Evolutionary conservation across 129 eudicot genomes (phyloP), one percentile per base, ranked within the genome.

Genomic region (Oenanthe sinensis): DNA sequence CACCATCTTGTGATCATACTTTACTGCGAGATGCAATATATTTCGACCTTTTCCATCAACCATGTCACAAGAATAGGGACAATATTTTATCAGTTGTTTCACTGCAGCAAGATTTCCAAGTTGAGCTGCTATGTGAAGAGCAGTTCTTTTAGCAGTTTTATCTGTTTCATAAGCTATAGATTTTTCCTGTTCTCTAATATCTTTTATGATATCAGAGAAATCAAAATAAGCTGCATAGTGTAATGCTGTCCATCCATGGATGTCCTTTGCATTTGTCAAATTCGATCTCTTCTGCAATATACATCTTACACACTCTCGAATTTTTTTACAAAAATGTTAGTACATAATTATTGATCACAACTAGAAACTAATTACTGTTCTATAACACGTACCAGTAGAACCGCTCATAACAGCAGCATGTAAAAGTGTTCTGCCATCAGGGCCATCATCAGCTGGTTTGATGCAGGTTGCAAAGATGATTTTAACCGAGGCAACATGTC

Each of bases 41-140:
- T 83, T 83, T 67, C 70, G 73, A 28, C 77, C 80, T 39, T 26
- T 79, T 0, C 44, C 14, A n/a, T 74, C 79, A 4, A 75, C 48
- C 83, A 75, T 79, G 43, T 83, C 86, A 75, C 77, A 74, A 24
- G 80, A 79, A 75, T 79, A 79, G 43, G 86, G 86, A 67, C 86
- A 79, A 6, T 39, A 20, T 11, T 42, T n/a, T 2, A 79, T 60
- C 1, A 79, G n/a, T 3, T n/a, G 49, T 65, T 74, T 68, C 63
- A 83, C 71, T 17, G 79, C 74, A 3, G 45, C 36, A 4, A 74
- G 15, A 6, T 83, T 55, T 19, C 86, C 83, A 40, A 45, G n/a
- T 37, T 75, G 20, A 20, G 86, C 70, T 74, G 86, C 86, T 16
- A 83, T 19, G 55, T 83, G 86, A 49, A 83, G 83, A 40, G 83